A percentile compares a stretch with the other conserved stretches of the same genome.
phyloP scores from a whole-genome alignment of 31 red algal genomes.

The Asparagopsis taxiformis region DNA sequence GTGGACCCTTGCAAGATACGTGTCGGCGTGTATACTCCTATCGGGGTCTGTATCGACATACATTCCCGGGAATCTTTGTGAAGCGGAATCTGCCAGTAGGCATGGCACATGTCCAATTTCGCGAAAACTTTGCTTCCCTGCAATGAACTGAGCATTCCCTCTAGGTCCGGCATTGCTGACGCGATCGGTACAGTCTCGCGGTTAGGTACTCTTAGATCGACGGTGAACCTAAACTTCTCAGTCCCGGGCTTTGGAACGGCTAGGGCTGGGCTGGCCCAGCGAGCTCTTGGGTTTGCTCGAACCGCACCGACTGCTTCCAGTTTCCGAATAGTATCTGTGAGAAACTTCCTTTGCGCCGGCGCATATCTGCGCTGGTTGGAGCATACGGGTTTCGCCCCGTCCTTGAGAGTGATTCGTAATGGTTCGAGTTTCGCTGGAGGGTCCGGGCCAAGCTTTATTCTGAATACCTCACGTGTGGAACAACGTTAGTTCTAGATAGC shows the following conservation, averaged over 20 bases:
- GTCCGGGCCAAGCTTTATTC: conserved; percentile 17
- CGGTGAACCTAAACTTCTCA: conserved; percentile 18
- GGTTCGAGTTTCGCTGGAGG: background rate
- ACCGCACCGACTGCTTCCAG: conserved; percentile 4
- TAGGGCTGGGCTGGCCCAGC: conserved; percentile 16
- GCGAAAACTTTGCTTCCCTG: conserved; percentile 3
- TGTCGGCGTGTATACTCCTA: conserved; percentile 20
- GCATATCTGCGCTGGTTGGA: background rate
- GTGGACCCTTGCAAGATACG: conserved; percentile 9
- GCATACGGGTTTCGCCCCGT: background rate
- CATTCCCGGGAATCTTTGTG: conserved; percentile 3
- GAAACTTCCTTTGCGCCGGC: background rate
- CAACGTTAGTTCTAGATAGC: too few relatives aligned
- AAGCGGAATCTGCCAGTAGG: conserved; percentile 21
- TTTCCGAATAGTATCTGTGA: background rate
- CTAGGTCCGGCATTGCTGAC: conserved; percentile 18
- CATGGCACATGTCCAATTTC: conserved; percentile 27
- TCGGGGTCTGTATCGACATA: conserved; percentile 26
- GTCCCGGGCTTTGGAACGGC: conserved; percentile 22
- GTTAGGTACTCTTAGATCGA: conserved; percentile 12
- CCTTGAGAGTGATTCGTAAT: background rate
- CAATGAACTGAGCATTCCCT: background rate
- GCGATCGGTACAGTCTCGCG: conserved; percentile 3
- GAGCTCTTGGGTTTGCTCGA: background rate
- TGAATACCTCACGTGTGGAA: background rate